Evolutionary conservation across 768 basidiomycete genomes (phyloP).

Genomic region (Pulveroboletus sp.): DNA sequence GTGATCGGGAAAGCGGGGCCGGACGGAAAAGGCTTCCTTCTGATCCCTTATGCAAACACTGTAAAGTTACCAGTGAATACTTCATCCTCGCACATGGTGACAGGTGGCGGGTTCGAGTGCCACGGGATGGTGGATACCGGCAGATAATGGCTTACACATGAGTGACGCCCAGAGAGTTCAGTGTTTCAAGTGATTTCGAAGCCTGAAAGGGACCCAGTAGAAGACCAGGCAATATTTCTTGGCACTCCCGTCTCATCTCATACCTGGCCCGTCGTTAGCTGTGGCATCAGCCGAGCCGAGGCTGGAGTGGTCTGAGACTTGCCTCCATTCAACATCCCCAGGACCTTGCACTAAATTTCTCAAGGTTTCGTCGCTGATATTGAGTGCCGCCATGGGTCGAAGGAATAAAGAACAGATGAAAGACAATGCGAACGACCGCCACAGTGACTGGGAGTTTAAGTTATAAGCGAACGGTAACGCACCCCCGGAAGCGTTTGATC

Average conservation of each 20-base stretch:
- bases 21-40: slow-evolving; percentile 87
- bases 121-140: neutral
- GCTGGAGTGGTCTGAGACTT: slow-evolving; percentile 19
- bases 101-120: neutral
- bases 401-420: slow-evolving; percentile 1
- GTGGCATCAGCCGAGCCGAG: slow-evolving; percentile 1
- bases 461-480: slow-evolving; percentile 6
- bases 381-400: slow-evolving; percentile 19
- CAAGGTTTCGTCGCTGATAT: slow-evolving; percentile 38
- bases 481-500: slow-evolving; percentile 18
- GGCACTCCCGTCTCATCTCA: slow-evolving; percentile 93
- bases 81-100: neutral
- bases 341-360: slow-evolving; percentile 72
- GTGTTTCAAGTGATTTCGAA: slow-evolving; percentile 73
- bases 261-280: slow-evolving; percentile 48
- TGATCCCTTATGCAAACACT: slow-evolving; percentile 87
- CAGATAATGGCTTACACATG: slow-evolving; percentile 58
- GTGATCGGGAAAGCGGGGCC: slow-evolving; percentile 75
- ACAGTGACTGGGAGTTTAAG: neutral
- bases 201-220: slow-evolving; percentile 85
- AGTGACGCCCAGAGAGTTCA: slow-evolving; percentile 64
- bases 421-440: neutral
- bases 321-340: slow-evolving; percentile 83
- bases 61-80: slow-evolving; percentile 1
- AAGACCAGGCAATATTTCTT: slow-evolving; percentile 83